Evolutionary conservation across 108 stramenopile genomes (phyloP).

Genomic region (Epithemia pelagica): DNA sequence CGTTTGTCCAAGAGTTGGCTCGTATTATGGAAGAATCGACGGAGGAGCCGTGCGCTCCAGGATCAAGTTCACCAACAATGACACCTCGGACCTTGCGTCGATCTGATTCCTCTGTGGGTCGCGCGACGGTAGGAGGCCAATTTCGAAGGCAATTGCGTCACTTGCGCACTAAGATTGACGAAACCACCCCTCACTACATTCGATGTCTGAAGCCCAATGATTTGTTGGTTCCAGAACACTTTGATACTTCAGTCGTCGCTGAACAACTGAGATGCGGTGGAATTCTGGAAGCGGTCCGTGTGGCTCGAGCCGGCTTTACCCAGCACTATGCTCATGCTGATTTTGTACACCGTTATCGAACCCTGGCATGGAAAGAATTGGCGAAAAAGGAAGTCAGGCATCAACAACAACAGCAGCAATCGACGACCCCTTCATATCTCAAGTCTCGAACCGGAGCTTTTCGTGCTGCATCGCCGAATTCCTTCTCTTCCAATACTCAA

Average conservation of each 20-base stretch:
- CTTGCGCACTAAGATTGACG: conserved; percentile 64
- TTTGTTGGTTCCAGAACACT: conserved; percentile 64
- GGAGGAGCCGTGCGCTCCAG: neutral
- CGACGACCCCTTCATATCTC: neutral
- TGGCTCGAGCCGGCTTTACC: conserved; percentile 85
- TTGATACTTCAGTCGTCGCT: conserved; percentile 72
- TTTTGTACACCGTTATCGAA: conserved; percentile 57
- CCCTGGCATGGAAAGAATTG: conserved; percentile 35
- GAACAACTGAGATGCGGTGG: conserved; percentile 88
- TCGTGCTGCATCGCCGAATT: neutral
- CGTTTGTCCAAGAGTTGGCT: conserved; percentile 40
- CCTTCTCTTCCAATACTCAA: neutral
- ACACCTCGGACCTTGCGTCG: conserved; percentile 9
- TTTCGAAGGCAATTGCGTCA: conserved; percentile 56
- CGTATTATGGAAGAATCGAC: conserved; percentile 22
- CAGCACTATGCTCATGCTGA: conserved; percentile 75
- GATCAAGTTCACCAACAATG: neutral
- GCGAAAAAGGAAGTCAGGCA: neutral
- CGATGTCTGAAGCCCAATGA: conserved; percentile 93
- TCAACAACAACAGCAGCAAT: conserved; percentile 22
- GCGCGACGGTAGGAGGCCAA: conserved; percentile 67
- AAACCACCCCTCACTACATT: conserved; percentile 79
- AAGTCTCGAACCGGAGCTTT: no score
- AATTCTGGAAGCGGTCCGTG: conserved; percentile 87
- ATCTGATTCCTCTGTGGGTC: conserved; percentile 39